Evolutionary conservation across 345 rosid species (phyloP).

Genomic region (Anastatica hierochuntica): DNA sequence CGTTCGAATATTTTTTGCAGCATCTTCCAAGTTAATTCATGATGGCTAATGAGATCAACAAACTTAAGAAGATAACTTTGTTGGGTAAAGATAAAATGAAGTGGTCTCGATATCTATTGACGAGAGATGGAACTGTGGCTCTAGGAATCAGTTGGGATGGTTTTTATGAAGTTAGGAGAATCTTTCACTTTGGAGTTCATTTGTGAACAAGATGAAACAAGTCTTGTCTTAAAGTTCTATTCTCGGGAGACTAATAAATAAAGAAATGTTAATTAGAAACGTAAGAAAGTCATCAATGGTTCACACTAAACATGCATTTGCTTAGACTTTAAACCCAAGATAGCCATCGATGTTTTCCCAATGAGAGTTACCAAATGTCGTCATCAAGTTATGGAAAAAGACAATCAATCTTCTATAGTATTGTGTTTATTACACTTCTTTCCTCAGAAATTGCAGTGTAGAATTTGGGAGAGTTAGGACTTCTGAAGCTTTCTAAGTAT

Average conservation of each 20-base stretch:
- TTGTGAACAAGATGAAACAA: neutral
- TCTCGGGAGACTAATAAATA: neutral
- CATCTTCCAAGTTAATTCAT: conserved; percentile 7
- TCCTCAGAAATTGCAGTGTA: neutral
- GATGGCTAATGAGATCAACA: conserved; percentile 3
- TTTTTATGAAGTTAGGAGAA: neutral
- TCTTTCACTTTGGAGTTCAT: neutral
- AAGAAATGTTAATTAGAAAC: neutral
- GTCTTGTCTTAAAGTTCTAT: neutral
- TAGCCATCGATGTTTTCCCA: no score
- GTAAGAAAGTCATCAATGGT: neutral
- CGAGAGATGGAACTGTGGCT: neutral
- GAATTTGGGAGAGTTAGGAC: neutral
- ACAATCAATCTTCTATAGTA: no score
- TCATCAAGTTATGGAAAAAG: no score
- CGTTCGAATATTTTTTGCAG: neutral
- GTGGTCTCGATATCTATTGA: neutral
- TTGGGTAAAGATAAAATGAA: neutral
- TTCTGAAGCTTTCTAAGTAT: neutral
- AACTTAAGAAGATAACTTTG: conserved; percentile 2
- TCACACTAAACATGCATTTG: no score
- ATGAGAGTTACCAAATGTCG: neutral
- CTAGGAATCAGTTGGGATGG: neutral
- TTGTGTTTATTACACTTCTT: neutral
- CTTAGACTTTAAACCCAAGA: no score